Percentiles rank a stretch among this genome's conserved stretches.
phyloP scores from a whole-genome alignment of 2,329 filamentous ascomycete species.

The Epichloe typhina region DNA sequence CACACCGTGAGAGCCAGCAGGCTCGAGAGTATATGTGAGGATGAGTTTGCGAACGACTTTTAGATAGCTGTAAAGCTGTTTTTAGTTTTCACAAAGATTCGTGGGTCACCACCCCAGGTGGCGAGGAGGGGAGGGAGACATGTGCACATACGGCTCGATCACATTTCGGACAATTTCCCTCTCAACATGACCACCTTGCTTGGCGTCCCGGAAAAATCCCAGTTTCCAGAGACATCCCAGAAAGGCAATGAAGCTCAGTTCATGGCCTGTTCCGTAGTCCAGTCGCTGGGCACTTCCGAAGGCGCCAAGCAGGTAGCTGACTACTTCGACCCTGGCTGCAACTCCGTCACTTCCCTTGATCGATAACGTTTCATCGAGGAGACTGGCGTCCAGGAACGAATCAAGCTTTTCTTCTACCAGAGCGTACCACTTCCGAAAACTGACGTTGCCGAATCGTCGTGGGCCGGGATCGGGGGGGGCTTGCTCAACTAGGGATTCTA shows the following conservation, averaged over 20 bases:
- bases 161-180: conserved; percentile 69
- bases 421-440: conserved; percentile 73
- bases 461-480: conserved; percentile 67
- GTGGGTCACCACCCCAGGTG: too few species aligned
- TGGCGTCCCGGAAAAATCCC: conserved; percentile 54
- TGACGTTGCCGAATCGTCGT: conserved; percentile 81
- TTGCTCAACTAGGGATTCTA: conserved; percentile 58
- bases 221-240: conserved; percentile 85
- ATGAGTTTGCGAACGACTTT: conserved; percentile 71
- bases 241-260: conserved; percentile 89
- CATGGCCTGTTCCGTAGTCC: conserved; percentile 94
- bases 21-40: conserved; percentile 81
- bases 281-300: conserved; percentile 83
- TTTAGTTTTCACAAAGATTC: neutral
- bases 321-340: conserved; percentile 54
- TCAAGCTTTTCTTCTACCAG: conserved; percentile 49
- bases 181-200: conserved; percentile 45
- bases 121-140: neutral
- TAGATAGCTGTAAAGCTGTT: conserved; percentile 46
- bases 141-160: conserved; percentile 55
- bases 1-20: conserved; percentile 89
- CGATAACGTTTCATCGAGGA: conserved; percentile 17
- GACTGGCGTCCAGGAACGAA: conserved; percentile 15
- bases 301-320: conserved; percentile 65
- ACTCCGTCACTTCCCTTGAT: conserved; percentile 16